Conservation (phyloP, 176 grass and related monocot species). For the Eragrostis curvula region DNA sequence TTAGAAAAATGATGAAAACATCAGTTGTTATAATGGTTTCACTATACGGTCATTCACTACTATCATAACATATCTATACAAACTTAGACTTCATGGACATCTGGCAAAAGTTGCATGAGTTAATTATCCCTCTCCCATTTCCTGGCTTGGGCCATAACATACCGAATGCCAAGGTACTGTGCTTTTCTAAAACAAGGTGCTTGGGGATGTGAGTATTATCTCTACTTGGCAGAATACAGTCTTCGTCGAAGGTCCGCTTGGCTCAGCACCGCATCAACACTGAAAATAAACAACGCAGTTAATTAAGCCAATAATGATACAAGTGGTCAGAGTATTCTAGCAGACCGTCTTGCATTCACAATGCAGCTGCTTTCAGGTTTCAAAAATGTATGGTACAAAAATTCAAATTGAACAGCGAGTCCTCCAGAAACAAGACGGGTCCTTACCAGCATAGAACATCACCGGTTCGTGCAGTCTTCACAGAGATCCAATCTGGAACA, state of each 20-base stretch:
- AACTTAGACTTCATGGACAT: background rate
- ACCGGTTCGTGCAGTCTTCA: slow-evolving; percentile 51
- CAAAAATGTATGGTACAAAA: too few species aligned
- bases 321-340: background rate
- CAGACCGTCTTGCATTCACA: background rate
- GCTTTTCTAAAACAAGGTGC: too few species aligned
- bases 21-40: slow-evolving; percentile 19
- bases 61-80: background rate
- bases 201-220: background rate
- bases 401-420: background rate
- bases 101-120: background rate
- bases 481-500: slow-evolving; percentile 83
- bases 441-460: slow-evolving; percentile 69
- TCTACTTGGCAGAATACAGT: slow-evolving; percentile 52
- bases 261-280: slow-evolving; percentile 52
- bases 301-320: background rate
- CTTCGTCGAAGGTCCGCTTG: slow-evolving; percentile 67
- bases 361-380: background rate
- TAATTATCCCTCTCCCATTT: background rate
- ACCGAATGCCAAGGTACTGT: background rate
- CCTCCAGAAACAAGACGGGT: background rate
- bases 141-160: background rate
- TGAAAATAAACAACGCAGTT: slow-evolving; percentile 29
- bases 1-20: background rate
- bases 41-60: slow-evolving; percentile 22